phyloP scores from a whole-genome alignment of 441 rosid genomes.

The Jatropha podagrica region DNA sequence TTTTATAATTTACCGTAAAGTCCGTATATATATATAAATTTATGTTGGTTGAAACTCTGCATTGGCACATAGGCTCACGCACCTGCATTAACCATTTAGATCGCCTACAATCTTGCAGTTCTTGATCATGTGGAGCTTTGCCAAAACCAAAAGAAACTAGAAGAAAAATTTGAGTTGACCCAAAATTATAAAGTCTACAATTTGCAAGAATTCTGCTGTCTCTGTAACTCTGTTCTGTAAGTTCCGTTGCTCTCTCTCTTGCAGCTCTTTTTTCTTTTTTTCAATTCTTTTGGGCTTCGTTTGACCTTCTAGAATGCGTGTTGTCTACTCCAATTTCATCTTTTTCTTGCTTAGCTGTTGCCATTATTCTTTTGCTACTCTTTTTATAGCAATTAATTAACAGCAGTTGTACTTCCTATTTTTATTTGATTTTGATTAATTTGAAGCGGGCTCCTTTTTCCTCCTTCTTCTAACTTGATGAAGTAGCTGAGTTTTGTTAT shows the following conservation, averaged over 20 bases:
- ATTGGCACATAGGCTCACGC: neutral
- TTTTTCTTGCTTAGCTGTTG: neutral
- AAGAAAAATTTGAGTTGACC: neutral
- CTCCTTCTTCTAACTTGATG: neutral
- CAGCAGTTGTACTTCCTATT: neutral
- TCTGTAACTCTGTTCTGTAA: neutral
- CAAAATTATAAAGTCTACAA: neutral
- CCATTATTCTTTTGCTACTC: neutral
- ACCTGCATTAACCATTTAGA: neutral
- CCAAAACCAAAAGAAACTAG: neutral
- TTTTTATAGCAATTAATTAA: neutral
- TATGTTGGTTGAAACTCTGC: neutral
- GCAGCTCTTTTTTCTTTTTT: neutral
- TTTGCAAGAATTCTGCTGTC: conserved; percentile 1
- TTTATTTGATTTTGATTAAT: conserved; percentile 11
- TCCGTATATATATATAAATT: neutral
- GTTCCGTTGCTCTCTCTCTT: neutral
- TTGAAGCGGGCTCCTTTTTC: conserved; percentile 16
- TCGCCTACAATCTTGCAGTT: conserved; percentile 9
- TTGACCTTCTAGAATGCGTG: conserved; percentile 40
- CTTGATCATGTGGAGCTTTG: conserved; percentile 1
- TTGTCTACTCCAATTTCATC: conserved; percentile 13
- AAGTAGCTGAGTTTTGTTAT: conserved; percentile 25
- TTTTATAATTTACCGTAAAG: neutral
- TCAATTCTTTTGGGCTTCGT: neutral